Conservation (phyloP, 225 moss, liverwort and hornwort species). For the Anthoceros angustus region DNA sequence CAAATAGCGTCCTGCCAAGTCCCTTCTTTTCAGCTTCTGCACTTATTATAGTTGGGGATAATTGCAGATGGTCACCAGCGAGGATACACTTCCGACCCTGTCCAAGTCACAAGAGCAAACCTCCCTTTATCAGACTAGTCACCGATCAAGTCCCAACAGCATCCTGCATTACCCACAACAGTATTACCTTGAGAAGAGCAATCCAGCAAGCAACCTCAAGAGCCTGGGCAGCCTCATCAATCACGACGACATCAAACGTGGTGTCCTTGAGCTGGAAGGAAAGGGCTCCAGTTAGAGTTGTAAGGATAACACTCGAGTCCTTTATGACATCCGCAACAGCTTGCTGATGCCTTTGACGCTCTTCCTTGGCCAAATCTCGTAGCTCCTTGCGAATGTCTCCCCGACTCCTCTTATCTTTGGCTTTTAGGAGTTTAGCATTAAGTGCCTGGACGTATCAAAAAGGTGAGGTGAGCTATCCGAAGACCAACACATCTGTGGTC, state of each 20-base stretch:
- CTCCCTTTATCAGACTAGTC: not conserved
- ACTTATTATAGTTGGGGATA: constrained; percentile 83
- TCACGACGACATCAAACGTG: constrained; percentile 77
- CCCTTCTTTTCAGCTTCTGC: constrained; percentile 80
- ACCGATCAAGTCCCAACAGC: not conserved
- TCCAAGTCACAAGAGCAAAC: not conserved
- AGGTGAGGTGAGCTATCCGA: not conserved
- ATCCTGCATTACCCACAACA: not conserved
- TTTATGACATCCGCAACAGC: constrained; percentile 89
- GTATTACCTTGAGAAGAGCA: constrained; percentile 64
- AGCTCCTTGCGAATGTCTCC: constrained; percentile 69
- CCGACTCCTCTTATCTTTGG: constrained; percentile 58
- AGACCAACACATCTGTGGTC: not conserved
- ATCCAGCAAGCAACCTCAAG: constrained; percentile 99
- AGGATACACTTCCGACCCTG: constrained; percentile 84
- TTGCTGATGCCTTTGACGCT: constrained; percentile 71
- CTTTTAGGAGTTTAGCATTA: constrained; percentile 83
- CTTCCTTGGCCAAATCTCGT: constrained; percentile 64
- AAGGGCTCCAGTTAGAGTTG: constrained; percentile 87
- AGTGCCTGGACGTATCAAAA: constrained; percentile 21
- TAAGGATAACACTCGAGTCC: constrained; percentile 58
- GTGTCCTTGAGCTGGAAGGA: constrained; percentile 72
- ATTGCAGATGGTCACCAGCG: constrained; percentile 90
- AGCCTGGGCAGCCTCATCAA: constrained; percentile 98
- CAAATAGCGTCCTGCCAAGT: constrained; percentile 83